Conservation (phyloP, 768 basidiomycete species). For the Serendipita sp. region DNA sequence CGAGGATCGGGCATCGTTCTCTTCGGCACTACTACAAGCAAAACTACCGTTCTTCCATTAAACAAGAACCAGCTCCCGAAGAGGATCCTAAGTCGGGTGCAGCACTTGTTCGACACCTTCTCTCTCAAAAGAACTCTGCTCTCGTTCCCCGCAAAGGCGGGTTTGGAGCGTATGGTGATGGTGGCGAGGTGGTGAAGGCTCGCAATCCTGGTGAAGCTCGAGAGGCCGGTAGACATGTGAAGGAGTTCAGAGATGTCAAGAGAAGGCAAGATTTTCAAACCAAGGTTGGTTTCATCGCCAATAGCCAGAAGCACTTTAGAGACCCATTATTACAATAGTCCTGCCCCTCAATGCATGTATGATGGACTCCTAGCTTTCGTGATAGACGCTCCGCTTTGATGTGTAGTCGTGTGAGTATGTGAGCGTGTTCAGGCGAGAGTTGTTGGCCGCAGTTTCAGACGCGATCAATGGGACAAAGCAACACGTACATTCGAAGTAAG, state of each 20-base stretch:
- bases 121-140: constrained; percentile 70
- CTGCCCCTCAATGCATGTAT: background rate
- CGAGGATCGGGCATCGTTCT: constrained; percentile 79
- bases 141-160: constrained; percentile 75
- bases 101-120: constrained; percentile 56
- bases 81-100: constrained; percentile 59
- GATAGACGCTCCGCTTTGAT: too few relatives aligned
- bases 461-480: too few relatives aligned
- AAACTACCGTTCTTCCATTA: constrained; percentile 35
- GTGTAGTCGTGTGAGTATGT: too few relatives aligned
- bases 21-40: constrained; percentile 80
- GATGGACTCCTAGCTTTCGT: too few relatives aligned
- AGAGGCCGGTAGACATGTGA: constrained; percentile 75
- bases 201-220: constrained; percentile 89
- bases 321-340: constrained; percentile 42
- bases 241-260: constrained; percentile 69
- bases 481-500: too few relatives aligned
- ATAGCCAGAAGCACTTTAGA: constrained; percentile 75
- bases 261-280: constrained; percentile 74
- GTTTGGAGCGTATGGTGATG: constrained; percentile 71
- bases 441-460: too few relatives aligned
- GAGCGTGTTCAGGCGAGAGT: too few relatives aligned
- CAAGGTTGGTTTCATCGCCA: constrained; percentile 59
- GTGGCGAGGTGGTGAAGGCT: constrained; percentile 72
- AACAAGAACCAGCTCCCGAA: constrained; percentile 24